Percentiles rank a stretch among this genome's conserved stretches.
Evolutionary conservation across 352 stramenopile species (phyloP).

Genomic region (Pythium monospermum): DNA sequence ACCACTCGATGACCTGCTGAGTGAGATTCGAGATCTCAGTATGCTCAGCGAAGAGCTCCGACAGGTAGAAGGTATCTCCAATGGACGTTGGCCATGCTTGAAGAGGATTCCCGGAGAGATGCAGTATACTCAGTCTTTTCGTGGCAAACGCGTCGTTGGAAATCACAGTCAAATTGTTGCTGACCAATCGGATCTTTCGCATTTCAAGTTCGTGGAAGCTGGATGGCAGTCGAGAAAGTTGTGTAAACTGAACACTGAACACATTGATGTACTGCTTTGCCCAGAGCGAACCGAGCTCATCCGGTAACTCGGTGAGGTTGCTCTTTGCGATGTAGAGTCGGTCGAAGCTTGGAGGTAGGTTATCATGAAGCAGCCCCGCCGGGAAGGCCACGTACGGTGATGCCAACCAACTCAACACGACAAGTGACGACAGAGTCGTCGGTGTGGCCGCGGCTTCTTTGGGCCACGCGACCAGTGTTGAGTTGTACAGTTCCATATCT

Average conservation of each 20-base stretch:
- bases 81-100: background rate
- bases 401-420: slow-evolving; percentile 10
- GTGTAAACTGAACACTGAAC: slow-evolving; percentile 16
- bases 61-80: slow-evolving; percentile 1
- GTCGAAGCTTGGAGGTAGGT: slow-evolving; percentile 6
- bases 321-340: slow-evolving; percentile 11
- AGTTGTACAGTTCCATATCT: slow-evolving; percentile 18
- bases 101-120: slow-evolving; percentile 12
- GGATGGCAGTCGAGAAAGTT: slow-evolving; percentile 1
- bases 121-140: background rate
- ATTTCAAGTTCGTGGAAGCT: slow-evolving; percentile 2
- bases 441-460: slow-evolving; percentile 7
- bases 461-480: slow-evolving; percentile 12
- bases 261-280: background rate
- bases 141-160: background rate
- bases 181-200: slow-evolving; percentile 10
- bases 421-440: slow-evolving; percentile 4
- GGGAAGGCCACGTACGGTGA: slow-evolving; percentile 5
- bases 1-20: slow-evolving; percentile 13
- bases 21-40: too few relatives aligned
- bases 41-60: slow-evolving; percentile 5
- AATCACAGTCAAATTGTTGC: slow-evolving; percentile 6
- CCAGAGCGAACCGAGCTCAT: slow-evolving; percentile 13
- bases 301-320: slow-evolving; percentile 15
- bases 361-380: slow-evolving; percentile 2